phyloP scores from a whole-genome alignment of 768 basidiomycete genomes.

The Coprinopsis cinerea region DNA sequence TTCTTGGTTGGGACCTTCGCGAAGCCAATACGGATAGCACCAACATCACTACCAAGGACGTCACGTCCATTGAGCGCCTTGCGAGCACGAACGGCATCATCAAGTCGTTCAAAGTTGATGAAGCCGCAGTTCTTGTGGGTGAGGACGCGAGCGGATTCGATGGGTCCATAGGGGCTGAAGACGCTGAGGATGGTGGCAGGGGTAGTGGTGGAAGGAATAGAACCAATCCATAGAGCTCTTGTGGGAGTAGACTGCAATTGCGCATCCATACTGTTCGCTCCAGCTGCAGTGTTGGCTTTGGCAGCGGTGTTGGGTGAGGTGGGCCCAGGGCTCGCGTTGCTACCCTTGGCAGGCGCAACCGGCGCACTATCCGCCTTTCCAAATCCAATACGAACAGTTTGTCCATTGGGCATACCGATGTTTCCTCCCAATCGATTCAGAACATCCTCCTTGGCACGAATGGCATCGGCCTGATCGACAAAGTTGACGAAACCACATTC shows the following conservation, averaged over 20 bases:
- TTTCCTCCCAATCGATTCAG: conserved; percentile 91
- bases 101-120: conserved; percentile 96
- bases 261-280: conserved; percentile 69
- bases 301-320: conserved; percentile 52
- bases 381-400: conserved; percentile 95
- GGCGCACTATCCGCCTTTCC: conserved; percentile 98
- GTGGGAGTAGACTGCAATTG: conserved; percentile 90
- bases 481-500: conserved; percentile 99
- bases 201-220: conserved; percentile 92
- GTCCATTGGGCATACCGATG: conserved; percentile 91
- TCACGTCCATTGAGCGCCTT: conserved; percentile 95
- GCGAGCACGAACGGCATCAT: conserved; percentile 92
- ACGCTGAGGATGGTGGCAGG: conserved; percentile 92
- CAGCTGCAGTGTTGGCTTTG: conserved; percentile 46
- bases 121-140: conserved; percentile 98
- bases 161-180: conserved; percentile 95
- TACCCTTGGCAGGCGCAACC: conserved; percentile 77
- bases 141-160: conserved; percentile 93
- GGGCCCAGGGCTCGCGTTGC: conserved; percentile 48
- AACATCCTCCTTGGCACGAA: conserved; percentile 96
- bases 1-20: conserved; percentile 95
- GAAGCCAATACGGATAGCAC: conserved; percentile 94
- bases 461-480: conserved; percentile 91
- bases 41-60: conserved; percentile 93
- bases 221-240: conserved; percentile 95